Evolutionary conservation across 495 filamentous ascomycete species (phyloP), one percentile per base, ranked within the genome.

Genomic region (Bacidia rubella): DNA sequence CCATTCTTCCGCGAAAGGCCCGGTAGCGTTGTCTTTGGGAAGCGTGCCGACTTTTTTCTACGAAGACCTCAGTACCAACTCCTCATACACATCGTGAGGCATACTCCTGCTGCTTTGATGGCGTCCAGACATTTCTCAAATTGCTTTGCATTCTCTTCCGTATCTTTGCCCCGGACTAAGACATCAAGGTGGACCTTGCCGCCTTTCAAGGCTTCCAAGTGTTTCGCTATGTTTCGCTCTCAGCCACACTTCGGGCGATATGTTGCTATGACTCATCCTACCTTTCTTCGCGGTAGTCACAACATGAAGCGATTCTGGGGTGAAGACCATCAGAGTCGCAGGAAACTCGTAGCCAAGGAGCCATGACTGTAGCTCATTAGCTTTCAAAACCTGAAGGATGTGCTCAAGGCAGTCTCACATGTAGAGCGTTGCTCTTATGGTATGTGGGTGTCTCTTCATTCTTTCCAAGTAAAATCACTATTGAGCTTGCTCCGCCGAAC

Each of bases 301-400:
- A 47, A 96, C 80, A 65, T 88, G 90, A 56, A 97, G 70, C 49
- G 78, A 75, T 50, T 97, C 93, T 47, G 80, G 77, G 10, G 93
- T 96, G 60, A 97, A 76, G 42, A 99, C 74, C 67, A 99, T 83
- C 39, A 97, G 74, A 0, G 92, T 97, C 12, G 92, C 87, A 41
- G 92, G 92, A 61, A 99, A 99, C 64, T 99, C 92, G 74, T 97
- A 99, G 57, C 92, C 92, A 54, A 99, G 77, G 46, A 99, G 75
- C 92, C 92, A 99, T 70, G 96, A 95, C 88, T 98, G 69, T 48
- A 69, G 60, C 48, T 56, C 11, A 22, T 52, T 39, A 24, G 2
- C 24, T 1, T 19, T 51, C 39, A 11, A 12, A 42, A 19, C n/a
- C 32, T 5, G 20, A 9, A 44, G 5, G 12, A 22, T 9, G 17